Evolutionary conservation across 352 stramenopile species (phyloP), one percentile per base, ranked within the genome.

Genomic region (Globisporangium barbulae): DNA sequence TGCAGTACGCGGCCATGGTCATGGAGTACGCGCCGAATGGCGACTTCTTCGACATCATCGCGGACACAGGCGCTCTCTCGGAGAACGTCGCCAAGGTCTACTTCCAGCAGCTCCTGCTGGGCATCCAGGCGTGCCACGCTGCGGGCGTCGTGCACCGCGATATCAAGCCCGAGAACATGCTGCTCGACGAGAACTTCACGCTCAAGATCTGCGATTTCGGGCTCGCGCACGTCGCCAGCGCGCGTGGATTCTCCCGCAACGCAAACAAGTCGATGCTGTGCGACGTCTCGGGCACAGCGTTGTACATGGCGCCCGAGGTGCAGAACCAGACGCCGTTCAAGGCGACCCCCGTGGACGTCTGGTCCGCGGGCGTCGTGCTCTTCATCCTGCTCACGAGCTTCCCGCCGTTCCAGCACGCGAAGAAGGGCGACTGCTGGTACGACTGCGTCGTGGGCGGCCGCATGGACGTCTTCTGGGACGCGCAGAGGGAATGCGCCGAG

Each of bases 201-300:
- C 72, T 98, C 64, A 98, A 98, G 66, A 69, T 98, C 9, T 94
- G 87, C 21, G 94, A 98, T 68, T 98, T 98, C 82, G 94, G 94
- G 6, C 75, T 98, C 2, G 92, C 91, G 8, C 90, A 94, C 44
- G 88, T 85, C 59, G 65, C 73, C 2, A 61, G 66, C 44, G 35
- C 63, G 58, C 73, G 7, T 56, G 65, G 30, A 33, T 25, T 41
- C 35, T 19, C 47, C 44, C 60, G 63, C 70, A 56, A 75, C 1
- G 83, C 64, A 54, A 71, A 70, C 22, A 71, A 78, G 49, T 47
- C 75, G 0, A 58, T 72, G 53, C 66, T 78, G 21, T 61, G 58
- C 44, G 79, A 92, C 33, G 74, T 91, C 41, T 93, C 86, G 63
- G 91, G 91, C 31, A 97, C 88, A 19, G 70, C 72, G 19, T 71